phyloP scores from a whole-genome alignment of 257 asterid species.

The Nicotiana paniculata region DNA sequence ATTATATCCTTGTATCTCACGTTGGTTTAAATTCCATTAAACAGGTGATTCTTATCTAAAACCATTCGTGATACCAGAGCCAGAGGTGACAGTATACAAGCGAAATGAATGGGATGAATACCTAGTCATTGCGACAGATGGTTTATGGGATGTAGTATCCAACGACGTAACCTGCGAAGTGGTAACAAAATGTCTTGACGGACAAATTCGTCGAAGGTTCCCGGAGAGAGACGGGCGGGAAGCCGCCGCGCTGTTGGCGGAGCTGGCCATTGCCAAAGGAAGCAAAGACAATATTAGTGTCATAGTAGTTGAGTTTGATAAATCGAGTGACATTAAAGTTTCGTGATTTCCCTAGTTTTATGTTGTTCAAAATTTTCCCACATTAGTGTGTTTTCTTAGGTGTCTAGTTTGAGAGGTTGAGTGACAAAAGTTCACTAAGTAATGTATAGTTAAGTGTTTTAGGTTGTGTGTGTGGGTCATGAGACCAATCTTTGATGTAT shows the following conservation, averaged over 20 bases:
- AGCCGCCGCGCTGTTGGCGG: slow-evolving; percentile 41
- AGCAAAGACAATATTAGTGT: slow-evolving; percentile 52
- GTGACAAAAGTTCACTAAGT: neutral
- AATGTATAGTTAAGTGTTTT: neutral
- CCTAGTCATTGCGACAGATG: slow-evolving; percentile 49
- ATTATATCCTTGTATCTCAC: neutral
- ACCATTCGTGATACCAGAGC: slow-evolving; percentile 36
- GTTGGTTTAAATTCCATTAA: neutral
- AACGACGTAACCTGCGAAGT: slow-evolving; percentile 39
- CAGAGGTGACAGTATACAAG: slow-evolving; percentile 36
- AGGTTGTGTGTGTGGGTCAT: neutral
- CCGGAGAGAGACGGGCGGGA: slow-evolving; percentile 8
- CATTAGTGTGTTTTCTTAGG: neutral
- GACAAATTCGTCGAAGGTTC: neutral
- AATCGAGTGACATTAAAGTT: neutral
- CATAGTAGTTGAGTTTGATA: slow-evolving; percentile 38
- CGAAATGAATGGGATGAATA: slow-evolving; percentile 42
- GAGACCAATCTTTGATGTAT: neutral
- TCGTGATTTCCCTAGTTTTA: neutral
- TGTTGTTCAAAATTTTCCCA: neutral
- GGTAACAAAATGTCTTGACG: slow-evolving; percentile 24
- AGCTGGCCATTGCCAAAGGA: slow-evolving; percentile 56
- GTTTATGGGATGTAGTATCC: slow-evolving; percentile 56
- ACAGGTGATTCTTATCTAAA: slow-evolving; percentile 40
- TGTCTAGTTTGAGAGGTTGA: neutral